Percentiles rank a stretch among this genome's conserved stretches.
Evolutionary conservation across 352 stramenopile species (phyloP).

Genomic region (Phytophthora syringae): DNA sequence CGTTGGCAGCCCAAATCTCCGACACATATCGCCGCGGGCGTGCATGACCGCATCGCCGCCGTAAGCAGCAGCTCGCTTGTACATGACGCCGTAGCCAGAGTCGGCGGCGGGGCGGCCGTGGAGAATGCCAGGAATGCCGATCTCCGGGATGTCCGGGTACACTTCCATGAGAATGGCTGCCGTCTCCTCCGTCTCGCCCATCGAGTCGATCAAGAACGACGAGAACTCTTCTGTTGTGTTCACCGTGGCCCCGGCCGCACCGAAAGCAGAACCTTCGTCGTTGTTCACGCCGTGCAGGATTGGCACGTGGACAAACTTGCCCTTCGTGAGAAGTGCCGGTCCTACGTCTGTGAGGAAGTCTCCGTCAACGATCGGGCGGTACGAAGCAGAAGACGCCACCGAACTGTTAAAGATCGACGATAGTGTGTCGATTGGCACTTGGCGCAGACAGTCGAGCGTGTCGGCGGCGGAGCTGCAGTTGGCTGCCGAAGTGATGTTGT

Average conservation of each 20-base stretch:
- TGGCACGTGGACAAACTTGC: constrained; percentile 32
- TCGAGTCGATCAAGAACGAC: too few species aligned
- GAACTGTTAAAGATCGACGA: constrained; percentile 32
- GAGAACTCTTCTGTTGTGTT: too few species aligned
- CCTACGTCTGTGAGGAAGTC: constrained; percentile 25
- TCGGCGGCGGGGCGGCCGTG: constrained; percentile 17
- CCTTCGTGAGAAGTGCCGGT: constrained; percentile 13
- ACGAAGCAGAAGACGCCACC: constrained; percentile 17
- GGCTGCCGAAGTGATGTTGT: constrained; percentile 29
- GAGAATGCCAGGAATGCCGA: constrained; percentile 22
- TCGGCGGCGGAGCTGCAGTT: constrained; percentile 26
- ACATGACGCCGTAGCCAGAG: constrained; percentile 13
- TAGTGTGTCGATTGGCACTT: constrained; percentile 27
- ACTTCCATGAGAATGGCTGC: not conserved
- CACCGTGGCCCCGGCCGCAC: not conserved
- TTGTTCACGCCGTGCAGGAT: constrained; percentile 31
- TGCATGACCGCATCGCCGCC: constrained; percentile 30
- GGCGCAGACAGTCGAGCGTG: constrained; percentile 29
- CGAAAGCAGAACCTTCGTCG: constrained; percentile 37
- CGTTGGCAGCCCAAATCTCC: constrained; percentile 28
- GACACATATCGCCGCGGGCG: constrained; percentile 30
- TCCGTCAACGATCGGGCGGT: constrained; percentile 26
- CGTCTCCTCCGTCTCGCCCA: not conserved
- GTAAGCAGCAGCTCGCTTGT: constrained; percentile 28
- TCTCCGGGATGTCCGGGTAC: constrained; percentile 34